Conservation (phyloP, 768 basidiomycete species). For the Dendrothele bispora region DNA sequence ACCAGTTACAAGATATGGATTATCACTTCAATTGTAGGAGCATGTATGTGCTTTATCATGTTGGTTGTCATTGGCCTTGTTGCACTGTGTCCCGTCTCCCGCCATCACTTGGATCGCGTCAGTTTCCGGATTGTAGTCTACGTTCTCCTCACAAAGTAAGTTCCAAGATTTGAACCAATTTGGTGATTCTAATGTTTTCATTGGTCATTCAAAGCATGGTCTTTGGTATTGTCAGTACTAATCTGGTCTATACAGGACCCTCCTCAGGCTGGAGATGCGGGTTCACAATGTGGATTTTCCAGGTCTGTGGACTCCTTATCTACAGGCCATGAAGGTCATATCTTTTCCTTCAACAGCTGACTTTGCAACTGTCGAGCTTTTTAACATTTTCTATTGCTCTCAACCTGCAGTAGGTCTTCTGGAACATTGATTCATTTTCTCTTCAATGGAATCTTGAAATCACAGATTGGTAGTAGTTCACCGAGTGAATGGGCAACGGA, state of each 20-base stretch:
- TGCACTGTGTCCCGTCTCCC: slow-evolving; percentile 7
- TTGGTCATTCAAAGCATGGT: slow-evolving; percentile 13
- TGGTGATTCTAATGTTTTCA: neutral
- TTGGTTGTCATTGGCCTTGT: slow-evolving; percentile 15
- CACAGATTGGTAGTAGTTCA: neutral
- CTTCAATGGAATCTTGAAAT: neutral
- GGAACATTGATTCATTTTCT: neutral
- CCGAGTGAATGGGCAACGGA: neutral
- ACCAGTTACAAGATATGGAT: slow-evolving; percentile 8
- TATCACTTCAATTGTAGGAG: slow-evolving; percentile 12
- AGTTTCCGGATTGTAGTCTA: slow-evolving; percentile 20
- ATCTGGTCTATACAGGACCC: slow-evolving; percentile 14
- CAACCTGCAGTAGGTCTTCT: slow-evolving; percentile 4
- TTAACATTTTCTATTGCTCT: neutral
- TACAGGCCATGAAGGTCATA: neutral
- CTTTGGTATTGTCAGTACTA: slow-evolving; percentile 18
- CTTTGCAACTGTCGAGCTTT: slow-evolving; percentile 3
- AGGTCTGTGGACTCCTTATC: neutral
- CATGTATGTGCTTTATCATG: slow-evolving; percentile 16
- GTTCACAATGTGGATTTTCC: neutral
- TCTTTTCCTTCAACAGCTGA: neutral
- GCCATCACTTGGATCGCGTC: slow-evolving; percentile 18
- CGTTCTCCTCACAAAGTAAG: slow-evolving; percentile 18
- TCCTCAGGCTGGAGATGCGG: slow-evolving; percentile 8
- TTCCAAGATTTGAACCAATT: no score